Percentiles rank a stretch among this genome's conserved stretches.
Evolutionary conservation across 2,329 filamentous ascomycete species (phyloP).

Genomic region (Ophiostoma sp.): DNA sequence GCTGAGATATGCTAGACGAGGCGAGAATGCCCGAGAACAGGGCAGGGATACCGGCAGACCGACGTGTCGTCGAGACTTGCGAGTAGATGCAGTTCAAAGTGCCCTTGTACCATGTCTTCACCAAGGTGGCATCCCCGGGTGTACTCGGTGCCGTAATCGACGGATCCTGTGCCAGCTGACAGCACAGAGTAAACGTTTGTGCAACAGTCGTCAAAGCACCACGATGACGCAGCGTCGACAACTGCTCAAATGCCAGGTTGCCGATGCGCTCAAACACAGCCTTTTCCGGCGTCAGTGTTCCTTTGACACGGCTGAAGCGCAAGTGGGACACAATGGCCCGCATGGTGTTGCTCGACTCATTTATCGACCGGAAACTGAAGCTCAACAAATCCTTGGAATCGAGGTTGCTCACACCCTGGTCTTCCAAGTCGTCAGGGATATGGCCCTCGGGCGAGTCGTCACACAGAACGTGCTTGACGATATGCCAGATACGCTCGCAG

Average conservation of each 20-base stretch:
- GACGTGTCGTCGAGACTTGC: constrained; percentile 78
- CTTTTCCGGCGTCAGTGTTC: constrained; percentile 49
- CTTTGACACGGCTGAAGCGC: constrained; percentile 47
- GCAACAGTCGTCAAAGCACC: constrained; percentile 94
- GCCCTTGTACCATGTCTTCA: constrained; percentile 71
- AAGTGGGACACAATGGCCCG: constrained; percentile 60
- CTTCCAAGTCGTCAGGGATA: constrained; percentile 72
- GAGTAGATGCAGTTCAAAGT: constrained; percentile 69
- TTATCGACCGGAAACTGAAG: constrained; percentile 92
- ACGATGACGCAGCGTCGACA: constrained; percentile 80
- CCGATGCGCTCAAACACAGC: constrained; percentile 67
- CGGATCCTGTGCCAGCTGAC: constrained; percentile 59
- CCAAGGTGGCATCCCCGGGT: constrained; percentile 46
- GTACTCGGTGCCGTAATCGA: constrained; percentile 37
- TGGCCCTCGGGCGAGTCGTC: constrained; percentile 94
- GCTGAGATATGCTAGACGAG: constrained; percentile 58
- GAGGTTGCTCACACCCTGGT: constrained; percentile 58
- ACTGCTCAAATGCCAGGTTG: constrained; percentile 74
- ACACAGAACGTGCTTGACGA: constrained; percentile 77
- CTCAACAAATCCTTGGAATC: constrained; percentile 88
- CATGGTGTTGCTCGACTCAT: constrained; percentile 82
- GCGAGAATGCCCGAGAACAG: constrained; percentile 79
- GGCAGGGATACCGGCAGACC: constrained; percentile 89
- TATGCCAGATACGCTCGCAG: constrained; percentile 72
- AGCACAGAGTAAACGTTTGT: constrained; percentile 81